These are phyloP conservation scores for Grifola frondosa DNA, from an alignment of 1,284 basidiomycete species.

Conservation along the genomic window DNA sequence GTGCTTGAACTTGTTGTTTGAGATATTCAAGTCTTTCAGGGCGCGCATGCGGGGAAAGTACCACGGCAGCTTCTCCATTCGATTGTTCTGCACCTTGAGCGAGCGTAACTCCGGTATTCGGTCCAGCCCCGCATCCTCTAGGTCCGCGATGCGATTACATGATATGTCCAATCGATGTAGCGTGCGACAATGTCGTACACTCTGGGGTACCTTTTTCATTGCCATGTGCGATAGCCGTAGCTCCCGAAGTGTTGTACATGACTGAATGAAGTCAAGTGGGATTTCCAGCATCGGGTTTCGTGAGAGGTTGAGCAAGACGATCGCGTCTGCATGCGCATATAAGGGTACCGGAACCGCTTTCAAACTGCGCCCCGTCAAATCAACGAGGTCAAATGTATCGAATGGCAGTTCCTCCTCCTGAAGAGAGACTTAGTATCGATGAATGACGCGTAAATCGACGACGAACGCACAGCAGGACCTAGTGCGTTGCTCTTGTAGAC, in stretches of 20 bases:
- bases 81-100: constrained; percentile 90
- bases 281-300: constrained; percentile 97
- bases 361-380: constrained; percentile 82
- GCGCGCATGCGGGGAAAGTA: constrained; percentile 78
- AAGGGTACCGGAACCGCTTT: constrained; percentile 90
- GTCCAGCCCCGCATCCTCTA: constrained; percentile 85
- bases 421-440: constrained; percentile 7
- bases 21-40: constrained; percentile 87
- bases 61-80: constrained; percentile 83
- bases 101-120: constrained; percentile 72
- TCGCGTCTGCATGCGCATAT: constrained; percentile 84
- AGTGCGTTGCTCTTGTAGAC: constrained; percentile 77
- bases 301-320: constrained; percentile 87
- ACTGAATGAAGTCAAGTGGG: constrained; percentile 94
- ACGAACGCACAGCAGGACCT: constrained; percentile 57
- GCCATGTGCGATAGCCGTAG: constrained; percentile 92
- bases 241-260: constrained; percentile 82
- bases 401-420: constrained; percentile 73
- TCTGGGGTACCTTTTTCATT: constrained; percentile 90
- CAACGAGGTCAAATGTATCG: constrained; percentile 80
- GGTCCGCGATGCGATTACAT: constrained; percentile 89
- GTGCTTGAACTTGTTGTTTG: constrained; percentile 92
- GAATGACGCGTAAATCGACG: background rate
- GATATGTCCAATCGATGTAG: constrained; percentile 88
- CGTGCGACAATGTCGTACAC: constrained; percentile 74